Conservation (phyloP, 306 rosid species). For the Lagenaria siceraria region DNA sequence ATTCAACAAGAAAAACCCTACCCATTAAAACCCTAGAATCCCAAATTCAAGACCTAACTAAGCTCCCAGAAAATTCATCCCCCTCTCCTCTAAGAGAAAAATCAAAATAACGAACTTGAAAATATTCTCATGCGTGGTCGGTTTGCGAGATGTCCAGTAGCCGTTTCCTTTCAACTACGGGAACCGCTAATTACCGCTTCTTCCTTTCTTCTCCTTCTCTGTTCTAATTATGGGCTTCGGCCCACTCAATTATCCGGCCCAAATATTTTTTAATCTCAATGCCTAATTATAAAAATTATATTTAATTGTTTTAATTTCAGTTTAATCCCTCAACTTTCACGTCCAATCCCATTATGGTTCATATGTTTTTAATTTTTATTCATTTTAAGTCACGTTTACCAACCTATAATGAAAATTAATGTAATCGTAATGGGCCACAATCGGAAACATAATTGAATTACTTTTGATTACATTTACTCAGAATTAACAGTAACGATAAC, state of each 20-base stretch:
- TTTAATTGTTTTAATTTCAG: too few relatives aligned
- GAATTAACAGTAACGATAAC: too few relatives aligned
- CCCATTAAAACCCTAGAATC: slow-evolving; percentile 37
- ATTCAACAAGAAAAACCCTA: slow-evolving; percentile 54
- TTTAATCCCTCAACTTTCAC: too few relatives aligned
- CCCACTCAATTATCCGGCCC: neutral
- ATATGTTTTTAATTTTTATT: too few relatives aligned
- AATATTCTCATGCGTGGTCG: neutral
- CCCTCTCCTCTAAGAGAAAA: neutral
- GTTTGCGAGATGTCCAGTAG: neutral
- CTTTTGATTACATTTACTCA: too few relatives aligned
- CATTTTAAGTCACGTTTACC: too few relatives aligned
- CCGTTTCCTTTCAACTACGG: neutral
- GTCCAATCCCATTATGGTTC: too few relatives aligned
- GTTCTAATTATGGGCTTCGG: neutral
- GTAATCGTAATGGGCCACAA: too few relatives aligned
- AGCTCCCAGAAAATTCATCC: neutral
- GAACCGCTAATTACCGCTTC: neutral
- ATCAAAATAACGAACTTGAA: neutral
- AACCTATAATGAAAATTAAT: too few relatives aligned
- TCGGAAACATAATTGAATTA: too few relatives aligned
- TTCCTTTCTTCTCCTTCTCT: neutral
- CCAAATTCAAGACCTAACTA: neutral
- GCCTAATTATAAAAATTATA: too few relatives aligned
- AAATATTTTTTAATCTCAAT: neutral